phyloP scores from a whole-genome alignment of 148 eudicot genomes.

The Chenopodium quinoa region DNA sequence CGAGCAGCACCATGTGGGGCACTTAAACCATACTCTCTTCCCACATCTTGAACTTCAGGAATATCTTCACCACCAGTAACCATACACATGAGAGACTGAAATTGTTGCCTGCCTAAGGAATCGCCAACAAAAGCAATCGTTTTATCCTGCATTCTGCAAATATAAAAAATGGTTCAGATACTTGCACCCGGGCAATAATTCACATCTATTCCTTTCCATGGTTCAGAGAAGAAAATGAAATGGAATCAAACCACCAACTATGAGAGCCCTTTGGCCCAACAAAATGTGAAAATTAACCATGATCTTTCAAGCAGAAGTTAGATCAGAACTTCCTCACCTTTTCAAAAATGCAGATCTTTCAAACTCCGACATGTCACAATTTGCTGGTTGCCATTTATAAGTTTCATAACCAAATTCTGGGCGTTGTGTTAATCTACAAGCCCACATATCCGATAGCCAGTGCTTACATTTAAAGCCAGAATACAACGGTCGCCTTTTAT shows the following conservation, averaged over 20 bases:
- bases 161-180: background rate
- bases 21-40: conserved; percentile 42
- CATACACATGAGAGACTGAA: conserved; percentile 71
- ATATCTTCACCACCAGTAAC: conserved; percentile 55
- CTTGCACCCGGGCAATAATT: background rate
- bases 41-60: conserved; percentile 45
- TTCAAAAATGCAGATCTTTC: conserved; percentile 39
- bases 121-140: conserved; percentile 70
- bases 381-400: conserved; percentile 57
- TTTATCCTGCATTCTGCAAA: conserved; percentile 58
- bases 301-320: background rate
- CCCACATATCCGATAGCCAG: conserved; percentile 70
- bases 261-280: background rate
- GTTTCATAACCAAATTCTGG: conserved; percentile 60
- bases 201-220: background rate
- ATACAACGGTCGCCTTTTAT: conserved; percentile 47
- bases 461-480: conserved; percentile 60
- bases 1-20: conserved; percentile 43
- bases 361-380: conserved; percentile 62
- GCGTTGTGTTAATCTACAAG: conserved; percentile 61
- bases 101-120: conserved; percentile 66
- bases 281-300: background rate
- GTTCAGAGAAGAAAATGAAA: background rate
- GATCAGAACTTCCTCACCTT: conserved; percentile 32
- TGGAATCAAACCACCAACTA: background rate